phyloP scores from a whole-genome alignment of 2,329 filamentous ascomycete species.

The Arthrobotrys sinensis region DNA sequence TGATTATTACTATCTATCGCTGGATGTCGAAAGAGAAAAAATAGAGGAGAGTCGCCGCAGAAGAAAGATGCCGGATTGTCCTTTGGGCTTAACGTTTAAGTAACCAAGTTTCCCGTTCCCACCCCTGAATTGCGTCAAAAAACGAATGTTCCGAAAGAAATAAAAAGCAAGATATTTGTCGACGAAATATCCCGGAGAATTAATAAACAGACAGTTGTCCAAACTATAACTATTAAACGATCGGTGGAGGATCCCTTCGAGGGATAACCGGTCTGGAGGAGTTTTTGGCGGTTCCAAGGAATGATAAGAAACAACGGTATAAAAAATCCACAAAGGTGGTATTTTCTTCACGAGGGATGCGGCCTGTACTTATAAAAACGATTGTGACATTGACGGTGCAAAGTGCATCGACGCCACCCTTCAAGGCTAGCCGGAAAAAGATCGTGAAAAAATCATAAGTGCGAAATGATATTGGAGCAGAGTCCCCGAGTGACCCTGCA shows the following conservation, averaged over 20 bases:
- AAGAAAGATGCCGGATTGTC: conserved; percentile 21
- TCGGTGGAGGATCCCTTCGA: conserved; percentile 37
- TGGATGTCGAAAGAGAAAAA: conserved; percentile 24
- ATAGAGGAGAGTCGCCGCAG: conserved; percentile 7
- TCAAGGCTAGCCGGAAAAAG: conserved; percentile 42
- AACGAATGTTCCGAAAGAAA: conserved; percentile 45
- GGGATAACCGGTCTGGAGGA: conserved; percentile 28
- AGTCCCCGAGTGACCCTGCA: conserved; percentile 37
- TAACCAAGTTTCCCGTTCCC: conserved; percentile 22
- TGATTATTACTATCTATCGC: conserved; percentile 24
- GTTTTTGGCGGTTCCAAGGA: conserved; percentile 12
- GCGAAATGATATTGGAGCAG: conserved; percentile 15
- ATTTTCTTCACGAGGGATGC: conserved; percentile 20
- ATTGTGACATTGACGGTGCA: conserved; percentile 29
- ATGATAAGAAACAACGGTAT: conserved; percentile 31
- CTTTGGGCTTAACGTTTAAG: conserved; percentile 17
- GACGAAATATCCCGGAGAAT: conserved; percentile 31
- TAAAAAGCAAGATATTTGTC: conserved; percentile 17
- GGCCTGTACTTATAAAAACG: conserved; percentile 49
- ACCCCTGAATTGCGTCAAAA: conserved; percentile 25
- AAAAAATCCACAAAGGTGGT: conserved; percentile 18
- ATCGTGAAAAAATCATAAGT: conserved; percentile 28
- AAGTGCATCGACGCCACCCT: conserved; percentile 49
- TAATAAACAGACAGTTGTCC: neutral
- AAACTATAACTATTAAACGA: conserved; percentile 22